Base-by-base conservation (phyloP, 352 stramenopile species). In the Phytopythium aichiense region DNA sequence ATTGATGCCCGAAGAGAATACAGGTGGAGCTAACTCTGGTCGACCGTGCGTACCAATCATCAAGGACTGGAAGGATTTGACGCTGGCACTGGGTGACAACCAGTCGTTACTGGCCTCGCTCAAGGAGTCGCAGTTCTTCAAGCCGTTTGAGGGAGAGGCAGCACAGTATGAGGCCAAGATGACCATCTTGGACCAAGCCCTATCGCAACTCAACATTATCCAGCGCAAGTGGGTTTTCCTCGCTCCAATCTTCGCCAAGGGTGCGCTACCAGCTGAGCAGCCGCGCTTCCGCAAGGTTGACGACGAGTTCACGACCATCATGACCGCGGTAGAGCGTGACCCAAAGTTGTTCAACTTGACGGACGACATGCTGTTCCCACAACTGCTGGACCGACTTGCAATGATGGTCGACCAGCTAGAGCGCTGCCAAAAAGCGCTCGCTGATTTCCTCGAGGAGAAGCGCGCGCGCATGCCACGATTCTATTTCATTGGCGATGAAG, bases 201-300 rank as follows among this genome's bases (percentile, higher is more conserved):
- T 98, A 0, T 77, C 74, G 9, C 79, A 94, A 57, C 72, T 98
- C 30, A 97, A 98, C 65, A 51, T 88, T 9, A 96, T 98, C 43
- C 96, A 99, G 73, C 84, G 96, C 49, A 98, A 97, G 68, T 99
- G 96, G 96, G 84, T 99, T 33, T 98, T 98, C 64, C 81, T 99
- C 16, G 96, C 98, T 57, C 95, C 95, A 2, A 98, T 99, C 60
- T 99, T 99, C 68, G 88, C 79, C 4, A 95, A 96, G 61, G 92
- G 94, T n/a, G 89, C 92, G 3, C 76, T 99, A 18, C 95, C 96
- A 0, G 86, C 80, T 0, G 96, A 99, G 66, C 82, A 96, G 49
- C 82, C 69, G 25, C 81, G 91, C 8, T 99, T 99, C 65, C 77
- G 86, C 53, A 77, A 88, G 12, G 91, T 98, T 12, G 94, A 99